Conservation (phyloP, 768 basidiomycete species). For the Phlegmacium glaucopus region DNA sequence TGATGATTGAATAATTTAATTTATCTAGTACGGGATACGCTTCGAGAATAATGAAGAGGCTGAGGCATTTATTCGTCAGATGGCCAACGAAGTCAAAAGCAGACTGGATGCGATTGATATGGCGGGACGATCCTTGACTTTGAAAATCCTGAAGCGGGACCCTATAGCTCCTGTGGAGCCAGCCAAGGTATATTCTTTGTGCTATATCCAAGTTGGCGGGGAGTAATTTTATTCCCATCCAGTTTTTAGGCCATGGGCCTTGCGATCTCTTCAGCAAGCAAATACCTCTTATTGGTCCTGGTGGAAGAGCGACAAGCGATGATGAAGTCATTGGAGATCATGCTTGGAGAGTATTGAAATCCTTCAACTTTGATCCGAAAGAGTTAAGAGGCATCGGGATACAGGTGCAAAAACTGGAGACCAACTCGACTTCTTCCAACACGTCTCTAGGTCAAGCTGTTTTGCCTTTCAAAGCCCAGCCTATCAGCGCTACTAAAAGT, state of each 20-base stretch:
- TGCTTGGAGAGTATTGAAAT: slow-evolving; percentile 71
- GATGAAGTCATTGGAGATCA: slow-evolving; percentile 66
- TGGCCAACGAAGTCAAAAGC: slow-evolving; percentile 74
- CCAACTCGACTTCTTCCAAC: slow-evolving; percentile 26
- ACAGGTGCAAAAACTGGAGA: slow-evolving; percentile 86
- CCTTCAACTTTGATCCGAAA: slow-evolving; percentile 73
- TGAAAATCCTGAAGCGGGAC: slow-evolving; percentile 89
- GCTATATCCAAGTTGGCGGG: background rate
- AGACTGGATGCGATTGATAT: slow-evolving; percentile 67
- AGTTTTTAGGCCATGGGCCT: slow-evolving; percentile 91
- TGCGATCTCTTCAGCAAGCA: slow-evolving; percentile 85
- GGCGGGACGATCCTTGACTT: slow-evolving; percentile 70
- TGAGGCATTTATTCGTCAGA: slow-evolving; percentile 69
- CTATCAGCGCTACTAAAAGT: slow-evolving; percentile 13
- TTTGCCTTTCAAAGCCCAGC: slow-evolving; percentile 49
- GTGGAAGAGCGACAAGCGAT: slow-evolving; percentile 73
- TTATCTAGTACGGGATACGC: slow-evolving; percentile 84
- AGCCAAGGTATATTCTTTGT: slow-evolving; percentile 62
- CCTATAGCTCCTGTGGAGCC: slow-evolving; percentile 84
- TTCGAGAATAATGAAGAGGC: slow-evolving; percentile 84
- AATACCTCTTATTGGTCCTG: slow-evolving; percentile 50
- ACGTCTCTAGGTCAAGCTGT: slow-evolving; percentile 52
- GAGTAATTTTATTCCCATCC: background rate
- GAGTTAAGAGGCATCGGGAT: slow-evolving; percentile 93
- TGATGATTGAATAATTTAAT: background rate